Evolutionary conservation across 176 grass and related monocot species (phyloP).

Genomic region (Tillandsia fasciculata): DNA sequence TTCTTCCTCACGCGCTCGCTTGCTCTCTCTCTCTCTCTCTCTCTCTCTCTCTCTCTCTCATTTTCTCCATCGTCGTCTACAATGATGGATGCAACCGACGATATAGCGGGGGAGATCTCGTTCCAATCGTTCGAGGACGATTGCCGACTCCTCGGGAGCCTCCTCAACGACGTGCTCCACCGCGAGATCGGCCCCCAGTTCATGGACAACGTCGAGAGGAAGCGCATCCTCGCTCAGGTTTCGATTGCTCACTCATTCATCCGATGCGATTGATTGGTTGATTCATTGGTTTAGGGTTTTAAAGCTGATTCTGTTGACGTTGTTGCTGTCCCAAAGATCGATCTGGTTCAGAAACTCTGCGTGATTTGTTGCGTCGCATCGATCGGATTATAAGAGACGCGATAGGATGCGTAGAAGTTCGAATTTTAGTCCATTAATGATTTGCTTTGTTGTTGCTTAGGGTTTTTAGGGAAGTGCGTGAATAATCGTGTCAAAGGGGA

Average conservation of each 20-base stretch:
- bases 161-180: slow-evolving; percentile 78
- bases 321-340: no score
- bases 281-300: no score
- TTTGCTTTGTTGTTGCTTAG: no score
- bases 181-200: slow-evolving; percentile 78
- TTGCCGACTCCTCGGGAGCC: slow-evolving; percentile 81
- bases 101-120: slow-evolving; percentile 86
- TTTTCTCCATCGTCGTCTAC: not conserved
- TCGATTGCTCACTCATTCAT: no score
- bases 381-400: no score
- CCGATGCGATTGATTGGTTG: no score
- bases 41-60: not conserved
- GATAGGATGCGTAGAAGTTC: no score
- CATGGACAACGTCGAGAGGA: slow-evolving; percentile 72
- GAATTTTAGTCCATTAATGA: not conserved
- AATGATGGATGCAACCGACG: slow-evolving; percentile 74
- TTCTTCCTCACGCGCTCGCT: not conserved
- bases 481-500: no score
- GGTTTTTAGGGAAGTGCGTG: not conserved
- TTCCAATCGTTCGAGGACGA: slow-evolving; percentile 96
- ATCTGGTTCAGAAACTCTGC: no score
- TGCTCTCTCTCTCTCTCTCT: not conserved
- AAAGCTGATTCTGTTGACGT: no score
- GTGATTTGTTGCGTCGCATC: no score
- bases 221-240: slow-evolving; percentile 72